These are phyloP conservation scores for Paramarasmius palmivorus DNA, from an alignment of 1,284 basidiomycete species.

Conservation along the genomic window DNA sequence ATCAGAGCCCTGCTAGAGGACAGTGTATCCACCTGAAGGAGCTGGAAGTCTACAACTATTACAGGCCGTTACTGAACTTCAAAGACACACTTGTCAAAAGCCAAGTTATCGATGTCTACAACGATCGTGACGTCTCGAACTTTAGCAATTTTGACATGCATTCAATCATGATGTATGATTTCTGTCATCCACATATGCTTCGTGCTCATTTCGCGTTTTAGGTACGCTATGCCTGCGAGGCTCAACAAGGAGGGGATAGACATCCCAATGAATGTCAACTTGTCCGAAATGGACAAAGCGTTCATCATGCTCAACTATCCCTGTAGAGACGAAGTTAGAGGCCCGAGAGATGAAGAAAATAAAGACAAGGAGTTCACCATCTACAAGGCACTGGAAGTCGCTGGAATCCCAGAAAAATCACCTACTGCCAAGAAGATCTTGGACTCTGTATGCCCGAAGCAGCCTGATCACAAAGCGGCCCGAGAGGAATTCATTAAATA, in stretches of 20 bases:
- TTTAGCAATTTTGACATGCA: conserved; percentile 20
- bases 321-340: background rate
- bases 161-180: conserved; percentile 7
- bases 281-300: conserved; percentile 6
- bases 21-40: conserved; percentile 19
- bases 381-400: background rate
- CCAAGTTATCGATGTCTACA: conserved; percentile 24
- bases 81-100: conserved; percentile 14
- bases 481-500: background rate
- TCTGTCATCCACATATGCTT: background rate
- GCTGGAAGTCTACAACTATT: conserved; percentile 18
- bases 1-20: conserved; percentile 26
- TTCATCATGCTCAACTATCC: conserved; percentile 7
- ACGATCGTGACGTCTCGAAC: conserved; percentile 18
- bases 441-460: background rate
- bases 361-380: too few relatives aligned
- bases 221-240: background rate
- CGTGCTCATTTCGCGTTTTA: conserved; percentile 6
- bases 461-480: background rate
- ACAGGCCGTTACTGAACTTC: conserved; percentile 14
- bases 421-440: background rate
- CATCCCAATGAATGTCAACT: conserved; percentile 6
- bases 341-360: background rate
- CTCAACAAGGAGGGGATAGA: conserved; percentile 3
- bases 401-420: background rate